Evolutionary conservation across 352 stramenopile species (phyloP), one percentile per base, ranked within the genome.

Genomic region (Phytopythium cucurbitacearum): DNA sequence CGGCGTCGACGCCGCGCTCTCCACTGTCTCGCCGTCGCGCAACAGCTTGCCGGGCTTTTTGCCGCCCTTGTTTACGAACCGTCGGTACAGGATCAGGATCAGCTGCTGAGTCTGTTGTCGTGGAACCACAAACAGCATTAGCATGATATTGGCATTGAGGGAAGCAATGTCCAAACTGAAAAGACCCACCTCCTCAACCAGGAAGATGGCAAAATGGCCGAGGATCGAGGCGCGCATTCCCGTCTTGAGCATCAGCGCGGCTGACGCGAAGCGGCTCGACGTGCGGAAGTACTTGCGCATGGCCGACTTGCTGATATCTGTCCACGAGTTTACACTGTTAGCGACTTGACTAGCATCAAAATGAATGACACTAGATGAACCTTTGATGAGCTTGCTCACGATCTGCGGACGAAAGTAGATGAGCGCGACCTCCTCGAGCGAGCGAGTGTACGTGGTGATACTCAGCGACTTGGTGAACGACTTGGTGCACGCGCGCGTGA

Each of bases 331-430:
- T 47, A 15, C 39, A 40, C 15, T 13, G n/a, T 49, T 39, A 51
- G 15, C 15, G 32, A 57, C 50, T 9, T 56, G 3, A 53, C 5
- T 35, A 49, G 5, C 53, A 48, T 45, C n/a, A 51, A 37, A 56
- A 15, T 16, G 32, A 39, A 40, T 37, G 33, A 56, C 9, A 36
- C 53, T 13, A 16, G 13, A 60, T 57, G 36, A 46, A 88, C 82
- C 83, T 74, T 94, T 94, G 50, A 94, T 80, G 36, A 94, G 67
- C 59, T 91, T 94, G 63, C 76, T 69, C 33, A 89, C 76, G 56
- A 80, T 57, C 47, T 71, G 78, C 33, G 78, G 76, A 33, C 72
- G 68, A 48, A 69, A 77, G 47, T 76, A 69, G 43, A 63, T 51
- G 48, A 94, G 62, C 41, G 74, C 70, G 51, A 87, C 53, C 50